Conservation (phyloP, 345 rosid species). For the Pistacia integerrima region DNA sequence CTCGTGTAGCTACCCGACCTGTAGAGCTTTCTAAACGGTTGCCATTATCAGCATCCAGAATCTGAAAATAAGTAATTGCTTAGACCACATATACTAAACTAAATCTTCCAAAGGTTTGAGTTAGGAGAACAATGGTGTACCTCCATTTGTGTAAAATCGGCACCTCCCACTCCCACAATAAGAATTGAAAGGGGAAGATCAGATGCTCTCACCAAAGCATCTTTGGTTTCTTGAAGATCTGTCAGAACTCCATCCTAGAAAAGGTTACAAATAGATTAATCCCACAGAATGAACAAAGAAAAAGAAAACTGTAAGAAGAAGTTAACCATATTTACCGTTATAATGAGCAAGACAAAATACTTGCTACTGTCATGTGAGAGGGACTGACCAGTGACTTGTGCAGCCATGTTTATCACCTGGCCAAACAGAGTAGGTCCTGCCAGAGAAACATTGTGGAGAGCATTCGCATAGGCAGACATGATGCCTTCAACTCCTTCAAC, state of each 20-base stretch:
- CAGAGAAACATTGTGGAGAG: slow-evolving; percentile 54
- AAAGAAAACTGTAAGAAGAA: background rate
- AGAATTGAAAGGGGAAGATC: slow-evolving; percentile 90
- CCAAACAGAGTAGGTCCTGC: slow-evolving; percentile 79
- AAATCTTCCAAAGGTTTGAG: background rate
- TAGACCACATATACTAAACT: too few relatives aligned
- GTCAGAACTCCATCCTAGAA: slow-evolving; percentile 84
- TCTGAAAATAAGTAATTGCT: too few relatives aligned
- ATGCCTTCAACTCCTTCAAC: slow-evolving; percentile 86
- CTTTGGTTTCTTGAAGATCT: slow-evolving; percentile 73
- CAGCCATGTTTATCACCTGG: slow-evolving; percentile 63
- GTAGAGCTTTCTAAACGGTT: slow-evolving; percentile 69
- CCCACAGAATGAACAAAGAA: background rate
- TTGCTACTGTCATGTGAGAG: slow-evolving; percentile 29
- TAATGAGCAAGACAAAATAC: slow-evolving; percentile 61
- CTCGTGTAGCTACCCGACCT: slow-evolving; percentile 77
- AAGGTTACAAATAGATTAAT: slow-evolving; percentile 3
- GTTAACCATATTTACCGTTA: slow-evolving; percentile 44
- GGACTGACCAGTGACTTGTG: slow-evolving; percentile 45
- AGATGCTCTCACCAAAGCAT: slow-evolving; percentile 83
- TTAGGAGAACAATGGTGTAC: slow-evolving; percentile 33
- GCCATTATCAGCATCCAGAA: slow-evolving; percentile 74
- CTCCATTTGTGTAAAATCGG: slow-evolving; percentile 91
- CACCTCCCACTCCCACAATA: slow-evolving; percentile 81
- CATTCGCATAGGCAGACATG: slow-evolving; percentile 68